A percentile compares a stretch with the other conserved stretches of the same genome.
These are phyloP conservation scores for Venturia asperata DNA, from an alignment of 2,329 filamentous ascomycete species.

Conservation along the genomic window DNA sequence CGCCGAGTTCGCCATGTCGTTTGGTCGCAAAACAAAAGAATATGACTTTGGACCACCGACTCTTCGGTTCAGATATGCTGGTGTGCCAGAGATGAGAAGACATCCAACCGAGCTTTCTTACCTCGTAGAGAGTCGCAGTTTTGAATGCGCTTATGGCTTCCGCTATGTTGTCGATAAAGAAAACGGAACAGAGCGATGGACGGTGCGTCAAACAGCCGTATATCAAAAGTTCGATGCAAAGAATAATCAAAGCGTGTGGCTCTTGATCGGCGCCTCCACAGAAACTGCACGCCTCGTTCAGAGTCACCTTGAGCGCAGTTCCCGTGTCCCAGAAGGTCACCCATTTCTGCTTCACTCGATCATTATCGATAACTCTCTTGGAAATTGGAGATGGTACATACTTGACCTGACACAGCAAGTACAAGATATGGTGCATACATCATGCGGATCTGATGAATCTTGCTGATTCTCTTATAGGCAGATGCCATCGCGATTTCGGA, in stretches of 20 bases:
- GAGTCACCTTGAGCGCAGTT: slow-evolving; percentile 14
- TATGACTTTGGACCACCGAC: slow-evolving; percentile 17
- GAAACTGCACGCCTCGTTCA: slow-evolving; percentile 16
- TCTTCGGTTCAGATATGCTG: not conserved
- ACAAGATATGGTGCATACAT: not conserved
- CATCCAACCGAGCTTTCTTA: not conserved
- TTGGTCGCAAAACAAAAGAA: slow-evolving; percentile 11
- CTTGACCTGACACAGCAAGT: slow-evolving; percentile 14
- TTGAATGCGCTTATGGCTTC: not conserved
- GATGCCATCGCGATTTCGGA: slow-evolving; percentile 16
- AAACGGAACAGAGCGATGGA: slow-evolving; percentile 21
- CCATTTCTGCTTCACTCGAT: slow-evolving; percentile 19
- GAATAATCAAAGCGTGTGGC: slow-evolving; percentile 20
- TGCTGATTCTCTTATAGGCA: not conserved
- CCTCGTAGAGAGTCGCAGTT: too few species aligned
- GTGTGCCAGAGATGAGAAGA: too few species aligned
- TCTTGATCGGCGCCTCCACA: slow-evolving; percentile 21
- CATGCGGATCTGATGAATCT: not conserved
- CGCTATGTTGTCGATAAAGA: slow-evolving; percentile 15
- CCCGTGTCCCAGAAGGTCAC: not conserved
- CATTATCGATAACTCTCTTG: slow-evolving; percentile 12
- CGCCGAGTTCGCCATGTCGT: slow-evolving; percentile 17
- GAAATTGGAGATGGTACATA: slow-evolving; percentile 17
- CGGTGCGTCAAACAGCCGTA: slow-evolving; percentile 23
- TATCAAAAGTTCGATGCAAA: slow-evolving; percentile 21